These are phyloP conservation scores for Leptodermis oblonga DNA, from an alignment of 257 asterid genomes.

Conservation along the genomic window DNA sequence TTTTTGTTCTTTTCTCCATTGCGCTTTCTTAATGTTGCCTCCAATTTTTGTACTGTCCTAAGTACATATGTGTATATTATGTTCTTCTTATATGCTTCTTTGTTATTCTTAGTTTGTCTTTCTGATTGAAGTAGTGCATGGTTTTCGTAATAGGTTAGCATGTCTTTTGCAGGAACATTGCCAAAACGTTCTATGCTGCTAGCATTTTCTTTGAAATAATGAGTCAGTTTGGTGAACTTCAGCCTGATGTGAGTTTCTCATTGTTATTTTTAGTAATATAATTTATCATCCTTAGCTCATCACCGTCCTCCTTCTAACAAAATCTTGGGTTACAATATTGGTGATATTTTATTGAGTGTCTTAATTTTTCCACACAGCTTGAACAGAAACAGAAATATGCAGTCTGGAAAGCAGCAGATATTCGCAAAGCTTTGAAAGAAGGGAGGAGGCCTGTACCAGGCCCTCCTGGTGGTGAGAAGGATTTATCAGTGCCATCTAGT, in stretches of 20 bases:
- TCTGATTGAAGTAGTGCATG: conserved; percentile 3
- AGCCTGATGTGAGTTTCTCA: conserved; percentile 75
- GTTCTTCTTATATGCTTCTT: not conserved
- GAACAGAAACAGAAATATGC: conserved; percentile 99
- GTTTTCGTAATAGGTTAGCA: too few species aligned
- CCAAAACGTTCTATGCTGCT: conserved; percentile 97
- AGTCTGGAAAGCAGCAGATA: conserved; percentile 98
- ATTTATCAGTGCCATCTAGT: conserved; percentile 37
- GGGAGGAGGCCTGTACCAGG: conserved; percentile 93
- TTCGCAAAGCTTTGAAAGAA: conserved; percentile 93
- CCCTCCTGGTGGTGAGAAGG: conserved; percentile 88
- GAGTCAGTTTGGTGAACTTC: conserved; percentile 81
- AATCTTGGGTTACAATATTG: too few species aligned
- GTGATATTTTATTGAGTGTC: not conserved
- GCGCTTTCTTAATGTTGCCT: not conserved
- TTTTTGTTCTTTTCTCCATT: not conserved
- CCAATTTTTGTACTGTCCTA: not conserved
- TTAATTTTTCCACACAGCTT: conserved; percentile 41
- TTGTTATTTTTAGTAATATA: not conserved
- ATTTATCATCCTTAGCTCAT: conserved; percentile 2
- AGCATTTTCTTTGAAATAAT: conserved; percentile 92
- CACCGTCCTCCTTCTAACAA: not conserved
- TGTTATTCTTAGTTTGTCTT: not conserved
- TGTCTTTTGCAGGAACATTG: conserved; percentile 74
- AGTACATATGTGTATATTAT: too few species aligned